Conservation (phyloP, 1,284 basidiomycete species). For the Trametes pubescens region DNA sequence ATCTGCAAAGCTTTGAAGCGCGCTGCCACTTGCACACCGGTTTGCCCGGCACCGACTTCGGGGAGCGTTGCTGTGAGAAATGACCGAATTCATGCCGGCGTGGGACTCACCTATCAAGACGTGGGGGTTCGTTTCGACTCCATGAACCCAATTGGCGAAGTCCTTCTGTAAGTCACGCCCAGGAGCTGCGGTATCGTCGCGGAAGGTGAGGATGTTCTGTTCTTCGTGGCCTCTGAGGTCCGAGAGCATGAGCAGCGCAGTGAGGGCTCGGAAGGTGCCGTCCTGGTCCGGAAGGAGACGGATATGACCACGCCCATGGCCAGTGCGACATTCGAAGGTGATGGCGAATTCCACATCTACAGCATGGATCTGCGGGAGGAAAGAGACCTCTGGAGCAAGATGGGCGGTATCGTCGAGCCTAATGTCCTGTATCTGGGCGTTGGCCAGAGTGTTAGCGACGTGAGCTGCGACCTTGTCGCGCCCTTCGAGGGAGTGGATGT, state of each 20-base stretch:
- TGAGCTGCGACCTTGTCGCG: conserved; percentile 49
- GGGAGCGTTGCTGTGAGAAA: not conserved
- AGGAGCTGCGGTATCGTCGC: conserved; percentile 18
- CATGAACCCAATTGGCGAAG: conserved; percentile 25
- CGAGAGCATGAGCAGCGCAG: conserved; percentile 39
- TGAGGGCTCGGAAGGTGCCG: conserved; percentile 33
- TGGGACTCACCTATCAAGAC: conserved; percentile 40
- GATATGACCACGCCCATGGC: conserved; percentile 48
- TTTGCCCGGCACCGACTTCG: conserved; percentile 62
- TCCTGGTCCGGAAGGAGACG: conserved; percentile 40
- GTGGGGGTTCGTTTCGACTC: conserved; percentile 38
- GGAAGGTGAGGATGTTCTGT: conserved; percentile 14
- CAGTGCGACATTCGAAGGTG: conserved; percentile 49
- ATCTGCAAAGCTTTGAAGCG: conserved; percentile 60
- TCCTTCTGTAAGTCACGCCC: conserved; percentile 30
- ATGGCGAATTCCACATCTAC: conserved; percentile 43
- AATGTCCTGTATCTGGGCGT: conserved; percentile 40
- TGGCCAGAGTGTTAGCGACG: conserved; percentile 45
- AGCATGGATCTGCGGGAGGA: conserved; percentile 28
- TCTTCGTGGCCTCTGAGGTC: conserved; percentile 47
- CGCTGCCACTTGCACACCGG: conserved; percentile 59
- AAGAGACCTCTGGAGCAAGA: conserved; percentile 39
- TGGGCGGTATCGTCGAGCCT: conserved; percentile 41
- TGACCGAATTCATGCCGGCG: not conserved
- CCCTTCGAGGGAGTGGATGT: conserved; percentile 65